Conservation (phyloP, 306 rosid genomes). For the Fragaria ananassa region DNA sequence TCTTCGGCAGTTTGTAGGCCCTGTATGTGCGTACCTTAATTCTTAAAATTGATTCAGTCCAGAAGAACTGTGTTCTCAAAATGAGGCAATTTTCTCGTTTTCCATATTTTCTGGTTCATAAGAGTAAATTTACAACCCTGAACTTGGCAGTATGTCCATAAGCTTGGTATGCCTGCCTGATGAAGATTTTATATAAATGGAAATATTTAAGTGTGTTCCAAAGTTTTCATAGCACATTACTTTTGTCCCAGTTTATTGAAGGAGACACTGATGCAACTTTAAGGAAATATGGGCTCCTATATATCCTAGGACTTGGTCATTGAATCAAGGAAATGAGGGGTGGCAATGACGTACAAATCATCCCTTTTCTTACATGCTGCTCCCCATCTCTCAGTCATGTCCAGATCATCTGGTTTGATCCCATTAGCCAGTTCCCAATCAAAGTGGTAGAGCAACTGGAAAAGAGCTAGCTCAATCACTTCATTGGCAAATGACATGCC, state of each 20-base stretch:
- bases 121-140: neutral
- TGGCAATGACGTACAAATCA: neutral
- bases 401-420: constrained; percentile 1
- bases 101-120: neutral
- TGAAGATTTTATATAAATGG: neutral
- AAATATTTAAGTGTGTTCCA: neutral
- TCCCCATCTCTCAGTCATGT: neutral
- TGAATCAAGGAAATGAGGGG: neutral
- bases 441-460: neutral
- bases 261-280: neutral
- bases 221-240: neutral
- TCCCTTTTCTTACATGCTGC: neutral
- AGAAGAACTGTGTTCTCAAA: neutral
- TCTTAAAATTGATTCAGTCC: constrained; percentile 30
- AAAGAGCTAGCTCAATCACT: neutral
- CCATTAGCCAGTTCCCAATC: constrained; percentile 1
- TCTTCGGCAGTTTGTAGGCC: constrained; percentile 36
- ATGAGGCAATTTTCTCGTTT: neutral
- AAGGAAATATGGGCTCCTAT: neutral
- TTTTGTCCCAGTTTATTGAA: neutral
- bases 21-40: constrained; percentile 55
- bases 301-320: neutral
- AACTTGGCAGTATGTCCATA: neutral
- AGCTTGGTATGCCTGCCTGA: neutral
- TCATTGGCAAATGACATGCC: neutral